Percentiles rank a stretch among this genome's conserved stretches.
phyloP scores from a whole-genome alignment of 164 flowering plant species.

The Chimonanthus praecox region DNA sequence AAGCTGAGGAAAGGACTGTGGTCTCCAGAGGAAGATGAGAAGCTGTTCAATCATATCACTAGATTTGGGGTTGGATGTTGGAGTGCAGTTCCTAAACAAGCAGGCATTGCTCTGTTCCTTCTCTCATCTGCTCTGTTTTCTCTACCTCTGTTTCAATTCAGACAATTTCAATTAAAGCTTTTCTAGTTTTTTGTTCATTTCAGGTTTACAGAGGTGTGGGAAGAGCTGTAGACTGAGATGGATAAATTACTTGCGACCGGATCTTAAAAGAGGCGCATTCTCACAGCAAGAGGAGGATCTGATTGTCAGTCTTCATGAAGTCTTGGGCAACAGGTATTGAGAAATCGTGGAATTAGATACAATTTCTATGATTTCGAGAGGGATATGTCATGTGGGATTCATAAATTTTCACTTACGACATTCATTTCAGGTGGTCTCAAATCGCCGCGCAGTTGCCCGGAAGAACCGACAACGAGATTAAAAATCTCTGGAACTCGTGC shows the following conservation, averaged over 20 bases:
- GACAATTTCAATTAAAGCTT: not conserved
- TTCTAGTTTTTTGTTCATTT: not conserved
- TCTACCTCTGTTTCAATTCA: not conserved
- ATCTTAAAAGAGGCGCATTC: conserved; percentile 84
- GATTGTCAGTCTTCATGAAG: conserved; percentile 69
- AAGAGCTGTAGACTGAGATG: conserved; percentile 90
- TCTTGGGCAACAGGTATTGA: conserved; percentile 74
- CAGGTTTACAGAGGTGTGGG: conserved; percentile 84
- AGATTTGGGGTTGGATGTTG: conserved; percentile 82
- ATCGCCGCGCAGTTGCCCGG: conserved; percentile 87
- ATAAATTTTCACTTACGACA: not conserved
- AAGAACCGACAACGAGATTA: conserved; percentile 90
- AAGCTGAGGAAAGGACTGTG: conserved; percentile 81
- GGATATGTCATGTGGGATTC: conserved; percentile 1
- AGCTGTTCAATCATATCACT: conserved; percentile 63
- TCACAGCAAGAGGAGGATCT: conserved; percentile 79
- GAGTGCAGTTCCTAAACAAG: conserved; percentile 87
- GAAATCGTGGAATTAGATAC: not conserved
- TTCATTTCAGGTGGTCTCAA: conserved; percentile 77
- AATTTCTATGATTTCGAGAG: not conserved
- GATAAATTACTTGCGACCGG: conserved; percentile 88
- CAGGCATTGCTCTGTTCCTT: conserved; percentile 35
- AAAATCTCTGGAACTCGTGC: conserved; percentile 85
- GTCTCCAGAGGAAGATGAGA: conserved; percentile 96
- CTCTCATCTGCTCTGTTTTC: not conserved